These are phyloP conservation scores for Alternaria triticina DNA, from an alignment of 2,329 filamentous ascomycete genomes.

Conservation along the genomic window DNA sequence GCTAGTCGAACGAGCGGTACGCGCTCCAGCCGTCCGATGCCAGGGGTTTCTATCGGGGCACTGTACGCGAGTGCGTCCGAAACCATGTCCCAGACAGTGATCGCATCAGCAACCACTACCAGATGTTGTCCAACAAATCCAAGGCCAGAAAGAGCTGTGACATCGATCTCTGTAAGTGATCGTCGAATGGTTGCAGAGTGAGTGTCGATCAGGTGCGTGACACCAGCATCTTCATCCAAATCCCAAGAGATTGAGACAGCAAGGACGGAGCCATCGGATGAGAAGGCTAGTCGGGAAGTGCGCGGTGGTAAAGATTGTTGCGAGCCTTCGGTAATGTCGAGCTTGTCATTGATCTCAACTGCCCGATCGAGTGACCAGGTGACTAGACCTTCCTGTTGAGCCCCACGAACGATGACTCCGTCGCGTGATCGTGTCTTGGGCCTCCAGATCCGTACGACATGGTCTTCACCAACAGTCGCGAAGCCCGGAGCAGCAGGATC, in stretches of 20 bases:
- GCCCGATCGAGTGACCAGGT: conserved; percentile 76
- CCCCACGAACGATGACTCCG: conserved; percentile 68
- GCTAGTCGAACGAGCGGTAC: conserved; percentile 65
- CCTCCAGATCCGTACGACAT: conserved; percentile 80
- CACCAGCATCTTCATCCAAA: conserved; percentile 58
- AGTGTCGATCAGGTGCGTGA: conserved; percentile 79
- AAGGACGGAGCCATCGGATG: conserved; percentile 52
- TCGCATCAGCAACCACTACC: conserved; percentile 73
- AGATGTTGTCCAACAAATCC: conserved; percentile 76
- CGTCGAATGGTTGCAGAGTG: conserved; percentile 70
- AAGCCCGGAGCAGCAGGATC: conserved; percentile 75
- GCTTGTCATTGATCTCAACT: conserved; percentile 52
- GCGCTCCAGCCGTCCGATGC: conserved; percentile 43
- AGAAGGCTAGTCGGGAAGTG: conserved; percentile 77
- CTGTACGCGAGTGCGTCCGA: conserved; percentile 75
- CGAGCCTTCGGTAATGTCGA: conserved; percentile 35
- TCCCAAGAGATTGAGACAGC: conserved; percentile 43
- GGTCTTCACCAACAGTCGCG: conserved; percentile 84
- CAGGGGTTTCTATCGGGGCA: conserved; percentile 58
- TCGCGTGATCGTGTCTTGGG: conserved; percentile 72
- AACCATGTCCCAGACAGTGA: conserved; percentile 85
- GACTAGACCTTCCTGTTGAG: conserved; percentile 61
- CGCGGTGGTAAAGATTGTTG: conserved; percentile 40
- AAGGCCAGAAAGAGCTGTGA: conserved; percentile 69
- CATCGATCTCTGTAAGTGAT: conserved; percentile 71